These are phyloP conservation scores for Simmondsia chinensis DNA, from an alignment of 148 eudicot species.

Conservation along the genomic window DNA sequence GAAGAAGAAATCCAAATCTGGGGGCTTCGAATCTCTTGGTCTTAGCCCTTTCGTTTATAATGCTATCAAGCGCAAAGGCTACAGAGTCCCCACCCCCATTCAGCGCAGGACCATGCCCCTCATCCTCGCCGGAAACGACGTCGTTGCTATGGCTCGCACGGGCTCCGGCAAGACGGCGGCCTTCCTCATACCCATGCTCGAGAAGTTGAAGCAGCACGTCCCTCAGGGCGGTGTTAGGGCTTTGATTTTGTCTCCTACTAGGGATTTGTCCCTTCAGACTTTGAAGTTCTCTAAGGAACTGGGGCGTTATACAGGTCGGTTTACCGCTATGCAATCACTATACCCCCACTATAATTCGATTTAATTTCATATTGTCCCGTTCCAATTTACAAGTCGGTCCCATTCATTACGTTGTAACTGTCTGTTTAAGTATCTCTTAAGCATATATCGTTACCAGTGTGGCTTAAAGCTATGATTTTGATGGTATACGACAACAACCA, in stretches of 20 bases:
- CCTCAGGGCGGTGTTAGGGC: constrained; percentile 82
- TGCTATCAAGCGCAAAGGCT: constrained; percentile 71
- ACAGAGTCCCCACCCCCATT: constrained; percentile 86
- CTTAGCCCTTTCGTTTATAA: constrained; percentile 41
- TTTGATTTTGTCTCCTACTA: constrained; percentile 67
- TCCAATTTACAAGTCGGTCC: no score
- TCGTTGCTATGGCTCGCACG: constrained; percentile 96
- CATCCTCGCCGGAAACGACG: constrained; percentile 67
- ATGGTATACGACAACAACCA: no score
- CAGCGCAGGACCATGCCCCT: constrained; percentile 94
- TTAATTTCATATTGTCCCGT: no score
- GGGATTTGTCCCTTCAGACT: constrained; percentile 95
- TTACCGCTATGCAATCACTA: no score
- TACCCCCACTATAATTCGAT: no score
- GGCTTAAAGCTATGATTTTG: no score
- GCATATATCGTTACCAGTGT: no score
- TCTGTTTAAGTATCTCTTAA: no score
- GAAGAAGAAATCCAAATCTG: constrained; percentile 72
- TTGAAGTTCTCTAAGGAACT: constrained; percentile 69
- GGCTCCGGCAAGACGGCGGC: constrained; percentile 99
- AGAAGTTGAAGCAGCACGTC: constrained; percentile 65
- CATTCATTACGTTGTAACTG: no score
- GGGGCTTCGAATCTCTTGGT: constrained; percentile 78
- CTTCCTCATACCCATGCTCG: constrained; percentile 82
- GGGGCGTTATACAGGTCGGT: constrained; percentile 58